phyloP scores from a whole-genome alignment of 345 rosid genomes.

The Lepidium africanum region DNA sequence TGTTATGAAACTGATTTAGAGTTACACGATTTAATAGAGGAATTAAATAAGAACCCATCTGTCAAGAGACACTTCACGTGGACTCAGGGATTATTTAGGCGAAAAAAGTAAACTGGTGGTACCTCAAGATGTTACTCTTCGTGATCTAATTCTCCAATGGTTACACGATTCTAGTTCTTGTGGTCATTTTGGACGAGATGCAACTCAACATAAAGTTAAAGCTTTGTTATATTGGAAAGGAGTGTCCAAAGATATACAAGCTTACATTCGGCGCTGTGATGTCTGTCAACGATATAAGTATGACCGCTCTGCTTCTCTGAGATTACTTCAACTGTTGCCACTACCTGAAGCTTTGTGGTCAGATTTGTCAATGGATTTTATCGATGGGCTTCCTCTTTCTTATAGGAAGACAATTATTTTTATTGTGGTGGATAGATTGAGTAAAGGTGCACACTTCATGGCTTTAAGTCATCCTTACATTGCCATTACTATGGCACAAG shows the following conservation, averaged over 20 bases:
- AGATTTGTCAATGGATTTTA: neutral
- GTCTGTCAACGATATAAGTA: neutral
- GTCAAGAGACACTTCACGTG: no score
- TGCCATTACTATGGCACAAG: no score
- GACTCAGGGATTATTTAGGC: no score
- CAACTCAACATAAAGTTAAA: rapidly evolving
- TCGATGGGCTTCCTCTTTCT: neutral
- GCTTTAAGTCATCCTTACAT: no score
- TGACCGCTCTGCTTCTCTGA: neutral
- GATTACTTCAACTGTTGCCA: rapidly evolving
- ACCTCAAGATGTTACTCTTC: no score
- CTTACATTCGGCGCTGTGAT: rapidly evolving
- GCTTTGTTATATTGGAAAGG: neutral
- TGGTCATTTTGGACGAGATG: rapidly evolving
- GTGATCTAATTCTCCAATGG: neutral
- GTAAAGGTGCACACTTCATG: no score
- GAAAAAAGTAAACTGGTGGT: no score
- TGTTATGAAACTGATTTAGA: no score
- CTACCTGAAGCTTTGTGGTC: rapidly evolving
- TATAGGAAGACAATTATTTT: no score
- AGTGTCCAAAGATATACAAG: neutral
- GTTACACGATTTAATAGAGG: no score
- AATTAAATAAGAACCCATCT: no score
- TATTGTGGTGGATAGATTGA: no score
- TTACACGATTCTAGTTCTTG: rapidly evolving